Evolutionary conservation across 805 yeast species (phyloP).

Genomic region (Lachancea cidri): DNA sequence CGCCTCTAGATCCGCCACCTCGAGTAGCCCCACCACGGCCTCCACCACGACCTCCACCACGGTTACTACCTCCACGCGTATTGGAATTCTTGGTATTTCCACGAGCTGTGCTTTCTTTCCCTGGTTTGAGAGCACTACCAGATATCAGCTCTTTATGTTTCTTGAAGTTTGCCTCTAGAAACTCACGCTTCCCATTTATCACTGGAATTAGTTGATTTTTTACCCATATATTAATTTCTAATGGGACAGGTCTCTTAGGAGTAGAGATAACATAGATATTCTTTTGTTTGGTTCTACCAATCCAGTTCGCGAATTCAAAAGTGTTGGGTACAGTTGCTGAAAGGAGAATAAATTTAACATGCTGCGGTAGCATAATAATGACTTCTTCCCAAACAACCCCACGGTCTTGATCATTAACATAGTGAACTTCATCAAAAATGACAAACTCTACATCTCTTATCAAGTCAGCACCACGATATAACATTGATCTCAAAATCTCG

Average conservation of each 20-base stretch:
- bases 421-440: constrained; percentile 96
- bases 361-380: constrained; percentile 95
- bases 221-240: constrained; percentile 83
- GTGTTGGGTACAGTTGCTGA: constrained; percentile 99
- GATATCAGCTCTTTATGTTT: constrained; percentile 52
- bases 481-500: constrained; percentile 90
- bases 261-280: constrained; percentile 96
- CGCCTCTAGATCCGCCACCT: constrained; percentile 33
- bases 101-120: constrained; percentile 34
- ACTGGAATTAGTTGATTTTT: constrained; percentile 67
- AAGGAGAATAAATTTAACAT: constrained; percentile 81
- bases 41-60: constrained; percentile 23
- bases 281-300: constrained; percentile 93
- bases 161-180: constrained; percentile 58
- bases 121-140: constrained; percentile 28
- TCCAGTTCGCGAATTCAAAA: constrained; percentile 96
- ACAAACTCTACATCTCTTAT: constrained; percentile 97
- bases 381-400: constrained; percentile 99
- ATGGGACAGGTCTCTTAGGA: constrained; percentile 93
- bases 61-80: constrained; percentile 22
- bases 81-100: constrained; percentile 19
- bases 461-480: constrained; percentile 92
- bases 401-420: constrained; percentile 92
- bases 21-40: constrained; percentile 24
- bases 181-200: constrained; percentile 67